Conservation (phyloP, 495 filamentous ascomycete genomes). For the Podospora comata region DNA sequence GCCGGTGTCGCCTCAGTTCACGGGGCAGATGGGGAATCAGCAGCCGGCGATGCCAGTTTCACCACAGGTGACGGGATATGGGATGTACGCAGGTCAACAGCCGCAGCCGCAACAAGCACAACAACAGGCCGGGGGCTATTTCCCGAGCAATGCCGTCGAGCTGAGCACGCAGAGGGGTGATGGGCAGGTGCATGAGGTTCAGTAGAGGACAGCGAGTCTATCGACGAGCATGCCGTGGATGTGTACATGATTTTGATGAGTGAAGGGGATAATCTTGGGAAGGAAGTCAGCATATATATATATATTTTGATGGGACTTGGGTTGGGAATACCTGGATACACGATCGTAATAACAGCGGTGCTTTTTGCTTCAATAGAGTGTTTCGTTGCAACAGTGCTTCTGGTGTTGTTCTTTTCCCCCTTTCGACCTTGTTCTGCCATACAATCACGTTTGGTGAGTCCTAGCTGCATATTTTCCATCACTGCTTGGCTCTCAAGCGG, state of each 20-base stretch:
- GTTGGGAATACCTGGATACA: too few species aligned
- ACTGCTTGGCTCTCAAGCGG: too few species aligned
- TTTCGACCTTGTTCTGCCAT: too few species aligned
- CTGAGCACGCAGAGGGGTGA: slow-evolving; percentile 21
- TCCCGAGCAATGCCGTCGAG: slow-evolving; percentile 9
- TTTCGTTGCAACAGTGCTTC: too few species aligned
- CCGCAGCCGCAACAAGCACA: not conserved
- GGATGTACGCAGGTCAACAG: not conserved
- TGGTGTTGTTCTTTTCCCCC: too few species aligned
- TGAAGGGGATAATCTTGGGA: not conserved
- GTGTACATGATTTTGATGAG: not conserved
- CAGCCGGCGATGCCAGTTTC: not conserved
- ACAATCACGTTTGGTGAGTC: too few species aligned
- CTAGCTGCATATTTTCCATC: too few species aligned
- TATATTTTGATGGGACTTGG: not conserved
- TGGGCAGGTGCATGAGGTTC: slow-evolving; percentile 24
- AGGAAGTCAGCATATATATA: not conserved
- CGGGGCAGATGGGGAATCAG: not conserved
- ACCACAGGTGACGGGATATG: slow-evolving; percentile 1
- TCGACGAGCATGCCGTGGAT: not conserved
- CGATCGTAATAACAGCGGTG: too few species aligned
- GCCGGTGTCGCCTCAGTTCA: not conserved
- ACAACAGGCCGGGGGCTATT: not conserved
- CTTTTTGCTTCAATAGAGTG: too few species aligned
- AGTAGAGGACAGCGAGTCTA: not conserved